Base-by-base conservation (phyloP, 352 stramenopile species). In the Globisporangium acanthophoron region DNA sequence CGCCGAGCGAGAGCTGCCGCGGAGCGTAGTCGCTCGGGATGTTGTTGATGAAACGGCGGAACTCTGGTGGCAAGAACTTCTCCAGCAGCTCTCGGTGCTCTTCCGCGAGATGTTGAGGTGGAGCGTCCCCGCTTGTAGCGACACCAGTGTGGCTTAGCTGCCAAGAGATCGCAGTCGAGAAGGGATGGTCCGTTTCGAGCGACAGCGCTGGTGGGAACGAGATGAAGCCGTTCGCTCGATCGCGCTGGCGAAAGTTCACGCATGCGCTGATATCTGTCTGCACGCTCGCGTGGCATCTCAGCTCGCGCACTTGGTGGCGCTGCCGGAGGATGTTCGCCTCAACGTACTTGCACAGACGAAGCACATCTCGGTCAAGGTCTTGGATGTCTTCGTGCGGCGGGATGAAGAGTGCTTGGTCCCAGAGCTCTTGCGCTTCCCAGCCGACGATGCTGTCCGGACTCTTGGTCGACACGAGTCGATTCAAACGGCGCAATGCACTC, bases 361-460 rank as follows among this genome's bases (percentile, higher is more conserved):
- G 63, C 1, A 85, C 59, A 29, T 80, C 66, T 6, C 62, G 41
- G 35, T 77, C 71, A 24, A 85, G 55, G 33, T 85, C 76, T 45
- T 78, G 68, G 7, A 83, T 56, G 44, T 83, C 70, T 61, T 85
- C 76, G 13, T 69, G 62, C 5, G 71, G 66, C 5, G 76, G 76
- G 24, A 85, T 78, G 63, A 85, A 85, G 12, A 85, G 71, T 24
- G 76, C 76, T 67, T 81, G 73, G 41, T 85, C 73, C 76, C 76
- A 85, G 13, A 85, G 58, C 43, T 76, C 69, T 13, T 78, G 70
- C 1, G 70, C 52, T 6, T 78, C 71, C 76, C 76, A 85, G 3
- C 76, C 76, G 8, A 79, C 59, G 2, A 50, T 66, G 54, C 70
- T 78, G 31, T 85, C 76, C 3, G 76, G 76, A 31, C 68, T 79